Conservation (phyloP, 768 basidiomycete genomes). For the Suillus alpinus region DNA sequence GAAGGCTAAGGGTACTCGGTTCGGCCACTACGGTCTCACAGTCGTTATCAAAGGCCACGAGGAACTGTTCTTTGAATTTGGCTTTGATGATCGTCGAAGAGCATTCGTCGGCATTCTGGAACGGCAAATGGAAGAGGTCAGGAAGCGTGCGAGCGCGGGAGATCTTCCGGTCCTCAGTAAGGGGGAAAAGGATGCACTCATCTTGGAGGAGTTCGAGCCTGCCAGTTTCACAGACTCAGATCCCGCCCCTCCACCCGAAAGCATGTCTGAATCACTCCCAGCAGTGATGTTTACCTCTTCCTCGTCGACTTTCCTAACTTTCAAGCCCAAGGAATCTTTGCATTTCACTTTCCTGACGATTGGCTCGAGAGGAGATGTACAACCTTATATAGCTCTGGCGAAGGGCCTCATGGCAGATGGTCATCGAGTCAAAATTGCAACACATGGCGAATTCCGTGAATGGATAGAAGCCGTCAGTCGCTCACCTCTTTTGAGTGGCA, state of each 20-base stretch:
- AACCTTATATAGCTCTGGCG: slow-evolving; percentile 94
- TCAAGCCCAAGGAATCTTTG: slow-evolving; percentile 83
- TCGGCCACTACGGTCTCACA: slow-evolving; percentile 86
- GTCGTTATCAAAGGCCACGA: slow-evolving; percentile 94
- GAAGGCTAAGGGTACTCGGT: slow-evolving; percentile 81
- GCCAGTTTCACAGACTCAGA: slow-evolving; percentile 38
- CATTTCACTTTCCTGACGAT: slow-evolving; percentile 95
- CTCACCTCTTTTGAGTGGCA: slow-evolving; percentile 1
- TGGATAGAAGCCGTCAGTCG: slow-evolving; percentile 90
- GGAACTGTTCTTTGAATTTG: slow-evolving; percentile 96
- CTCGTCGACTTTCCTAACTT: slow-evolving; percentile 95
- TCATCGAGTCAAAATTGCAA: slow-evolving; percentile 86
- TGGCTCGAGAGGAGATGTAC: slow-evolving; percentile 94
- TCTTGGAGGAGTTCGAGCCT: slow-evolving; percentile 82
- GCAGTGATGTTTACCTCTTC: slow-evolving; percentile 96
- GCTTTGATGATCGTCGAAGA: slow-evolving; percentile 73
- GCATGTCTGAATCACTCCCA: slow-evolving; percentile 67
- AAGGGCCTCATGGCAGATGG: slow-evolving; percentile 91
- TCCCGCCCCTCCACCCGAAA: slow-evolving; percentile 48
- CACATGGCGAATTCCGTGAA: slow-evolving; percentile 90
- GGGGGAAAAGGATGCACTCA: slow-evolving; percentile 68
- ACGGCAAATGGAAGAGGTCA: slow-evolving; percentile 74
- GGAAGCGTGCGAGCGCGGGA: slow-evolving; percentile 43
- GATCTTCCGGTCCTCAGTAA: slow-evolving; percentile 43
- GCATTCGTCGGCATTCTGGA: slow-evolving; percentile 76